Base-by-base conservation (phyloP, 306 rosid species). In the Luffa acutangula region DNA sequence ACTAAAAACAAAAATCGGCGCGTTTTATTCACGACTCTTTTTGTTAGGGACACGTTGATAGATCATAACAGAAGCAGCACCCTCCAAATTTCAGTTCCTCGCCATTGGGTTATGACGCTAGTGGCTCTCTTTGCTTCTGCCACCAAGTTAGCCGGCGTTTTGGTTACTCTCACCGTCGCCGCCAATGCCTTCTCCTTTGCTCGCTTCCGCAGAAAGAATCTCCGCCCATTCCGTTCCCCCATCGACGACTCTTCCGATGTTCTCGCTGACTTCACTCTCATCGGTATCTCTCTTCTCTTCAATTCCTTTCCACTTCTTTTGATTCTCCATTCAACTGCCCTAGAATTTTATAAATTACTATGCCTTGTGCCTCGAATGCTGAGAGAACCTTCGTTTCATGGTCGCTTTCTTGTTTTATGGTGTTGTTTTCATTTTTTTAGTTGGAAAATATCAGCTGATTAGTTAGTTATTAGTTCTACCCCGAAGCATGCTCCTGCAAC, bases 101-200 rank as follows among this genome's bases (percentile, higher is more conserved):
- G 69, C 10, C 42, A 33, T 60, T 60, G 67, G 18, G 15, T 4
- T 31, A 90, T 94, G 98, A 78, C 97, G 76, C 58, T 88, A 0
- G 86, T 82, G 6, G 81, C 90, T 10, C 82, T 94, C 66, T 94
- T 94, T 81, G 62, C 85, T 41, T 43, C 92, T 5, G 97, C 90
- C 7, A 91, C 98, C 18, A 92, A 94, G 89, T 85, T 94, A 79
- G 95, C 92, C 86, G 93, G 95, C 74, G 78, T 88, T 20, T 33
- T 92, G 25, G 85, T 80, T 6, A 88, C 92, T 1, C 80, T 90
- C 82, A 81, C 92, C 80, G 85, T 92, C 78, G 96, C 97, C 64
- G 90, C 91, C 78, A 95, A 95, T 85, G 97, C 86, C 20, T 86
- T 87, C 89, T 89, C 97, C 3, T 95, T 83, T 86, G 63, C 86